Conservation (phyloP, 306 rosid species). For the Alnus glutinosa region DNA sequence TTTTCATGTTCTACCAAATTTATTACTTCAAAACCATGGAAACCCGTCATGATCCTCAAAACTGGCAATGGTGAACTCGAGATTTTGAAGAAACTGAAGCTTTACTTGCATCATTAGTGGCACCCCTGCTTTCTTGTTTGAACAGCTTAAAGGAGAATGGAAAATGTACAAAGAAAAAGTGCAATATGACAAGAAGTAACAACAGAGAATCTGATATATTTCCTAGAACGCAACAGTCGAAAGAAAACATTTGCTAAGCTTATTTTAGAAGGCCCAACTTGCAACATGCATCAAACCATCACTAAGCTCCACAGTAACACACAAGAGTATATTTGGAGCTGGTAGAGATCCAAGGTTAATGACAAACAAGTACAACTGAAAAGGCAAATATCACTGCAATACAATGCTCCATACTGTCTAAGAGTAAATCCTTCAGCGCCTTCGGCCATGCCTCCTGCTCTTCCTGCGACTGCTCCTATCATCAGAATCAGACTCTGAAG, state of each 20-base stretch:
- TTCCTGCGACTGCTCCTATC: conserved; percentile 63
- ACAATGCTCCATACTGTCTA: conserved; percentile 14
- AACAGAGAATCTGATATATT: conserved; percentile 16
- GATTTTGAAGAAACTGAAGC: not conserved
- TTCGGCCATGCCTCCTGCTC: conserved; percentile 62
- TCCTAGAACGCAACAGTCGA: conserved; percentile 10
- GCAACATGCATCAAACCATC: conserved; percentile 23
- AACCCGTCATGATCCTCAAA: not conserved
- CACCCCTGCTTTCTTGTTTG: not conserved
- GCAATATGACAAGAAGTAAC: conserved; percentile 22
- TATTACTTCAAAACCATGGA: not conserved
- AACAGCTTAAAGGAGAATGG: not conserved
- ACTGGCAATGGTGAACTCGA: not conserved
- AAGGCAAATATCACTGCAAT: not conserved
- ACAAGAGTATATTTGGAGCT: not conserved
- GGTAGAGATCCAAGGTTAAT: conserved; percentile 2
- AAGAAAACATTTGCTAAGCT: conserved; percentile 22
- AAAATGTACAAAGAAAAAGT: conserved; percentile 5
- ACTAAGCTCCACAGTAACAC: not conserved
- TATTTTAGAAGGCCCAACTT: conserved; percentile 27
- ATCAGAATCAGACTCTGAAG: conserved; percentile 81
- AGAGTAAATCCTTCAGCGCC: conserved; percentile 27
- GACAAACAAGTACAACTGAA: not conserved
- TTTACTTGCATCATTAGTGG: not conserved
- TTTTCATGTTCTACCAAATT: not conserved